Evolutionary conservation across 257 asterid genomes (phyloP).

Genomic region (Scutellaria baicalensis): DNA sequence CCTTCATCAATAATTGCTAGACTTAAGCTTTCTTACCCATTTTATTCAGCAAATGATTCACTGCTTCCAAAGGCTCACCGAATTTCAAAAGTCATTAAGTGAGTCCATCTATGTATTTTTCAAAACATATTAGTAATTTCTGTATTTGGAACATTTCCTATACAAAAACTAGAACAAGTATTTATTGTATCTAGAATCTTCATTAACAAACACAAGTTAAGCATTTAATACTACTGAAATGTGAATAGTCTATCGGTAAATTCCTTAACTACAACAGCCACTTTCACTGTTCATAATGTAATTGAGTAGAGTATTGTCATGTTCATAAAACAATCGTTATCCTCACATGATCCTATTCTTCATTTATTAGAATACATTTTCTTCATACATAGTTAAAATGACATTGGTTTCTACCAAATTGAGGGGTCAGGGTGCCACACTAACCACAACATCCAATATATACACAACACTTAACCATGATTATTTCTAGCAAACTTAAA

Average conservation of each 20-base stretch:
- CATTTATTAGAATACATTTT: too few species aligned
- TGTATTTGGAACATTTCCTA: background rate
- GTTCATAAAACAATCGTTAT: background rate
- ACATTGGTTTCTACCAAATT: background rate
- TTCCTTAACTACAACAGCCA: background rate
- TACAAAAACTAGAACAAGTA: background rate
- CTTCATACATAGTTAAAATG: background rate
- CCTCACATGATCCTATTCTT: background rate
- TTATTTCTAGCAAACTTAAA: background rate
- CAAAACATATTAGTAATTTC: background rate
- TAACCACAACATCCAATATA: background rate
- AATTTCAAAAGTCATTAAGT: background rate
- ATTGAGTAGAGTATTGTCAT: background rate
- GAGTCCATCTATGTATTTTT: background rate
- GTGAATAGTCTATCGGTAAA: background rate
- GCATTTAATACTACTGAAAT: background rate
- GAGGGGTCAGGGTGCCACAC: background rate
- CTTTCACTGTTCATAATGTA: background rate
- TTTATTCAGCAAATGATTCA: background rate
- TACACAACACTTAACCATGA: background rate
- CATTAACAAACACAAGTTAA: background rate
- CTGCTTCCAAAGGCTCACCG: background rate
- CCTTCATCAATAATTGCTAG: background rate
- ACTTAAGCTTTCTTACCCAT: background rate
- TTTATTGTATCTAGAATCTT: background rate